Evolutionary conservation across 2,329 filamentous ascomycete genomes (phyloP).

Genomic region (Emmonsiellopsis sp.): DNA sequence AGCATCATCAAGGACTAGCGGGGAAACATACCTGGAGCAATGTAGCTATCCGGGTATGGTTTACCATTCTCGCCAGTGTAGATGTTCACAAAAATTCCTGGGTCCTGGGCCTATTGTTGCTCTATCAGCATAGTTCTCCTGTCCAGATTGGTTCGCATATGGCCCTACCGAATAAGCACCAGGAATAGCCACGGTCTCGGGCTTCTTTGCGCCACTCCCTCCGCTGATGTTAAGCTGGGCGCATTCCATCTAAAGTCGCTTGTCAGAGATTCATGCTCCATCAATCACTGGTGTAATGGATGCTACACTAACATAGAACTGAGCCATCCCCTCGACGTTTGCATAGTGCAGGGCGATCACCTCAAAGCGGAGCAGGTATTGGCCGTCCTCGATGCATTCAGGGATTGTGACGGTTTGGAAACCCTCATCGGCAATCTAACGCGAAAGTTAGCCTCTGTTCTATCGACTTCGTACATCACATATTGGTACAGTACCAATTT

Average conservation of each 20-base stretch:
- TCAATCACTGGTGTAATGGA: neutral
- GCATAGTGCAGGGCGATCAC: conserved; percentile 16
- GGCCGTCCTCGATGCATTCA: conserved; percentile 15
- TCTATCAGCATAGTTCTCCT: no score
- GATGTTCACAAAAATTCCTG: neutral
- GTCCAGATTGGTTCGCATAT: no score
- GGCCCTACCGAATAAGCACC: conserved; percentile 13
- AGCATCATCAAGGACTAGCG: no score
- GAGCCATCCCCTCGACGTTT: conserved; percentile 9
- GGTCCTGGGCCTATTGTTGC: neutral
- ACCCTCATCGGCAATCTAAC: conserved; percentile 7
- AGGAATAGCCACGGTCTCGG: conserved; percentile 16
- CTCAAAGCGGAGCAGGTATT: conserved; percentile 20
- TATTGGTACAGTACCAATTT: neutral
- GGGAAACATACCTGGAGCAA: neutral
- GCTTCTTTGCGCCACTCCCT: conserved; percentile 12
- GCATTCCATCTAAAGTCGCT: conserved; percentile 14
- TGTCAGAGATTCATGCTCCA: no score
- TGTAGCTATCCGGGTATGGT: conserved; percentile 1
- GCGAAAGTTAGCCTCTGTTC: neutral
- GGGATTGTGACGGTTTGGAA: conserved; percentile 18
- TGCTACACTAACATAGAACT: conserved; percentile 13
- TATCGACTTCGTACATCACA: neutral
- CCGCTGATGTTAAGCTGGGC: conserved; percentile 17
- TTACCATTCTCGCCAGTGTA: neutral